Conservation (phyloP, 139 green algal genomes). For the Nannochloris sp. region DNA sequence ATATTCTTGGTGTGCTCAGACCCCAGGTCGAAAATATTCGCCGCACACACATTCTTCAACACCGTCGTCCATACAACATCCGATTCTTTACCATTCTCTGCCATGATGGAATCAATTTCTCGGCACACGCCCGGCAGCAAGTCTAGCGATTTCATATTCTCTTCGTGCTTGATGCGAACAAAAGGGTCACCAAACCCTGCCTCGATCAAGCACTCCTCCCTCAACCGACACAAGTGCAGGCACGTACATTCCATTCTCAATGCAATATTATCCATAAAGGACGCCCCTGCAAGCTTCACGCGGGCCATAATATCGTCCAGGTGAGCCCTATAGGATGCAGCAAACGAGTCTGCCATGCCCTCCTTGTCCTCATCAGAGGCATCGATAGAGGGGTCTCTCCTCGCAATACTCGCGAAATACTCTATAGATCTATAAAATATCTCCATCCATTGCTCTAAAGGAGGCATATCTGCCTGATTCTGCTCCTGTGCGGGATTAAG, state of each 20-base stretch:
- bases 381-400: conserved; percentile 14
- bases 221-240: background rate
- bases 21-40: conserved; percentile 88
- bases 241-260: background rate
- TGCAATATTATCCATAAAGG: conserved; percentile 8
- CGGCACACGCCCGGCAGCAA: conserved; percentile 36
- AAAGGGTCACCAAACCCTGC: conserved; percentile 67
- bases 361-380: background rate
- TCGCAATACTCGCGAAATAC: conserved; percentile 30
- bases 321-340: background rate
- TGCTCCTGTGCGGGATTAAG: no score
- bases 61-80: conserved; percentile 33
- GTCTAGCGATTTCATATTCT: conserved; percentile 60
- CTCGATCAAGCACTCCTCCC: conserved; percentile 43
- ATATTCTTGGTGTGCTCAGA: conserved; percentile 38
- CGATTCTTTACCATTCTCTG: conserved; percentile 10
- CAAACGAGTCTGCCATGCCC: conserved; percentile 11
- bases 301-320: background rate
- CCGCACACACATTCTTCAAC: conserved; percentile 58
- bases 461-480: conserved; percentile 7
- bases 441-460: conserved; percentile 47
- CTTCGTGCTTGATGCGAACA: conserved; percentile 49
- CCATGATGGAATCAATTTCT: conserved; percentile 29
- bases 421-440: conserved; percentile 55
- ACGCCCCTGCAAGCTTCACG: conserved; percentile 4